Evolutionary conservation across 1,139 yeast genomes (phyloP), one percentile per base, ranked within the genome.

Genomic region (Starmera stellimalicola): DNA sequence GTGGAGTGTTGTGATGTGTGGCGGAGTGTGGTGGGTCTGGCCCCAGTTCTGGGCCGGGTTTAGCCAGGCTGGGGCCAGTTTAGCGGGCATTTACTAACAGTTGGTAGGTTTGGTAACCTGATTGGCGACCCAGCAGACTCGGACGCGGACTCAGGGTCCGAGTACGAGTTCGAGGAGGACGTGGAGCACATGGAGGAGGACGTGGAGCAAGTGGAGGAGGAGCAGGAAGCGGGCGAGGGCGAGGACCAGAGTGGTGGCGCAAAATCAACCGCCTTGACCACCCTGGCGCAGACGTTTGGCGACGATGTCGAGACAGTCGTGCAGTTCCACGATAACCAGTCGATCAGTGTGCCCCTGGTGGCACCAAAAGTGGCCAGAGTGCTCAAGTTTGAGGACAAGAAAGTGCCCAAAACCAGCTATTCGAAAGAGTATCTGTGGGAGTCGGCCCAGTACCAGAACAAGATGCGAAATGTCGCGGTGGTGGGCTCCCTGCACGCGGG

Each of bases 401-500:
- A 57, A 6, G 55, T 79, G 6, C 95, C 95, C 0, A 58, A 59
- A 27, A 68, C 80, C 0, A 55, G 54, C 1, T 87, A 77, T 47
- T 71, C 83, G 3, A 68, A 84, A 37, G 72, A 73, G 8, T 91
- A 76, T 48, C 67, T 81, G 63, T 44, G 63, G 5, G 59, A 64
- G 9, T 50, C 73, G 32, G 59, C 76, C 57, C 46, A 55, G 3
- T 47, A 72, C 1, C 87, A 95, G 0, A 77, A 75, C 12, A 74
- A 81, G 44, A 67, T 80, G 18, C 67, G 94, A 37, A 88, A 82
- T 52, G 60, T 88, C n/a, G 82, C 91, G 0, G 43, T 93, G 1
- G 73, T 79, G n/a, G 98, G 98, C 0, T 73, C 76, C 33, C 51
- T 82, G 3, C 84, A 84, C 47, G 75, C 83, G n/a, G 98, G 99